These are phyloP conservation scores for Dacryopinax spathularia DNA, from an alignment of 768 basidiomycete species.

Conservation along the genomic window DNA sequence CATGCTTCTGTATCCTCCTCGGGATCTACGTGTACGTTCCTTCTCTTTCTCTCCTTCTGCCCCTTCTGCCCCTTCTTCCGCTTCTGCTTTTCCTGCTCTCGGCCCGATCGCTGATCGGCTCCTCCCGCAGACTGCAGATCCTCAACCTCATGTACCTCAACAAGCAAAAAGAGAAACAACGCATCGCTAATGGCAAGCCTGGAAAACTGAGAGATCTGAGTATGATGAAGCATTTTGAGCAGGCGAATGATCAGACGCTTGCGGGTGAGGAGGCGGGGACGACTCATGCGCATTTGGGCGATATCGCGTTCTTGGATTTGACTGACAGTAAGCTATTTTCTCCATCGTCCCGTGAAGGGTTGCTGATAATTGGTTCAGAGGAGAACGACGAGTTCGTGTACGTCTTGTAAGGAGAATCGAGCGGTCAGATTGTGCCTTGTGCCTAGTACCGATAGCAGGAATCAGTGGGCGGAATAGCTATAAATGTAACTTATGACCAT, in stretches of 20 bases:
- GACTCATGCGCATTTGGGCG: conserved; percentile 1
- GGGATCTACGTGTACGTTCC: not conserved
- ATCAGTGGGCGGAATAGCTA: too few species aligned
- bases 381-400: conserved; percentile 5
- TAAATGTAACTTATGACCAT: too few species aligned
- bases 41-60: too few species aligned
- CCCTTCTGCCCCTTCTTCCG: too few species aligned
- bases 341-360: not conserved
- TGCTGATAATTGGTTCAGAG: not conserved
- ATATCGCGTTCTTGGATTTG: conserved; percentile 5
- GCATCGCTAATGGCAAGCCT: conserved; percentile 21
- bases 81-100: too few species aligned
- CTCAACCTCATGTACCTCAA: conserved; percentile 17
- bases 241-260: conserved; percentile 11
- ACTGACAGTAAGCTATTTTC: not conserved
- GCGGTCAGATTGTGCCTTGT: too few species aligned
- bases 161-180: conserved; percentile 17
- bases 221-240: conserved; percentile 16
- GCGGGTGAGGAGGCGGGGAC: not conserved
- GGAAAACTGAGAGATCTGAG: conserved; percentile 18
- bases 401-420: conserved; percentile 2
- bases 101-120: not conserved
- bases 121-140: conserved; percentile 11
- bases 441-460: too few species aligned
- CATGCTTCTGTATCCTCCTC: not conserved